Base-by-base conservation (phyloP, 2,329 filamentous ascomycete species). In the Diaporthe humulicola region DNA sequence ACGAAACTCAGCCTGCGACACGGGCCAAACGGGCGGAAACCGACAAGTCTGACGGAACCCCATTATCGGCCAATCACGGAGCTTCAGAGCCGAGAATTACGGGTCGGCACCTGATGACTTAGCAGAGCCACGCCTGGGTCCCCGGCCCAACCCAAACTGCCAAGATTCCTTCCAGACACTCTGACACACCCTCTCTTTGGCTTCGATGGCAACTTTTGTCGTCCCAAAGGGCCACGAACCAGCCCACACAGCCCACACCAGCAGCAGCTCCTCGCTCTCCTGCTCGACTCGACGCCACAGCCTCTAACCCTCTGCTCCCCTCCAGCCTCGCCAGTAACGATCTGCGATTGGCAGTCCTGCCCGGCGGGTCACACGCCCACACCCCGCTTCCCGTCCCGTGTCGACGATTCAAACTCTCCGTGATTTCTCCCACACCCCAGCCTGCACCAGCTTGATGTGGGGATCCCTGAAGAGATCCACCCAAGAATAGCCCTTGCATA, bases 1-100 rank as follows among this genome's bases (percentile, higher is more conserved):
- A 69, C 64, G 64, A 69, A 69, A 69, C 64, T 45, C 45, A 69
- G 64, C 64, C 64, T 69, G 64, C 64, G 64, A 69, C 64, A 69
- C 64, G 64, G 64, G 33, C 64, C 64, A 69, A 69, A 54, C 45
- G 33, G 64, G 45, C 64, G 64, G 64, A 69, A 69, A 69, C 64
- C 48, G 64, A 69, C 33, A 69, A 69, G 48, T 33, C 64, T 69
- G 64, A 52, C 64, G 33, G 33, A 54, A n/a, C 48, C 64, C 33
- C 45, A 19, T 17, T 6, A 12, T 54, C 15, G n/a, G 15, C 64
- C 64, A 69, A 69, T 69, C 9, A 69, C 33, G 64, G 64, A 54
- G 64, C 64, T 69, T 54, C 22, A 19, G 4, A 15, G 1, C 30
- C 22, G 14, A 12, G 4, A 17, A n/a, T 1, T 19, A 15, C 33